A percentile compares a stretch with the other conserved stretches of the same genome.
Conservation (phyloP, 2,329 filamentous ascomycete genomes). For the Blastomyces silverae region DNA sequence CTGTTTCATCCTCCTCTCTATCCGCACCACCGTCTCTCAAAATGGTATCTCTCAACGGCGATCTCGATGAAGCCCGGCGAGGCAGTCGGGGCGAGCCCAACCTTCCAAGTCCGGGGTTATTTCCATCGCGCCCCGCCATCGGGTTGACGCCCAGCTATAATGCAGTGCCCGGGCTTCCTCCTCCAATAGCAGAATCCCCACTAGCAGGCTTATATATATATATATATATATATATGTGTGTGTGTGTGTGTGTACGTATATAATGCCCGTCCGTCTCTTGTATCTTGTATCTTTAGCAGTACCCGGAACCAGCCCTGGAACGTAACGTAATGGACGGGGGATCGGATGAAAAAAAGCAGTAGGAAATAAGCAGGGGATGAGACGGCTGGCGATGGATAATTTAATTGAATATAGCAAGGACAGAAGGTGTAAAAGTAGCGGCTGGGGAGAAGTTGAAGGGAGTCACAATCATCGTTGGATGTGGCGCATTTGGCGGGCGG, state of each 20-base stretch:
- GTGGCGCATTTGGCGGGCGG: background rate
- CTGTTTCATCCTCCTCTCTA: conserved; percentile 40
- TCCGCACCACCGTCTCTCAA: background rate
- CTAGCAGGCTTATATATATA: background rate
- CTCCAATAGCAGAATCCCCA: background rate
- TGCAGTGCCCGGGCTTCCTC: background rate
- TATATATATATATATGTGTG: background rate
- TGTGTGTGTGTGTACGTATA: background rate
- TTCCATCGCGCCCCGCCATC: conserved; percentile 17
- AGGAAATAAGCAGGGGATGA: background rate
- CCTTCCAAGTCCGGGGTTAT: conserved; percentile 10
- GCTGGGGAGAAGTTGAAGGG: background rate
- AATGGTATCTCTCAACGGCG: conserved; percentile 18
- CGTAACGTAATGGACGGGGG: too few relatives aligned
- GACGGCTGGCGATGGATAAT: background rate
- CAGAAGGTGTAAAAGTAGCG: background rate
- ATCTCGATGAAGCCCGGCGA: conserved; percentile 18
- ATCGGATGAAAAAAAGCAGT: background rate
- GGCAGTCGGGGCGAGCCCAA: conserved; percentile 13
- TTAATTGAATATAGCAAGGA: background rate
- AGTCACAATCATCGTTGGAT: background rate
- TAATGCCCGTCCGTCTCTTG: too few relatives aligned
- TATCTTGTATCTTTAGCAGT: too few relatives aligned
- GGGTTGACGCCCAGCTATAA: background rate
- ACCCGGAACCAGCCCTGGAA: too few relatives aligned